phyloP scores from a whole-genome alignment of 176 grass and related monocot species.

The Tillandsia leiboldiana region DNA sequence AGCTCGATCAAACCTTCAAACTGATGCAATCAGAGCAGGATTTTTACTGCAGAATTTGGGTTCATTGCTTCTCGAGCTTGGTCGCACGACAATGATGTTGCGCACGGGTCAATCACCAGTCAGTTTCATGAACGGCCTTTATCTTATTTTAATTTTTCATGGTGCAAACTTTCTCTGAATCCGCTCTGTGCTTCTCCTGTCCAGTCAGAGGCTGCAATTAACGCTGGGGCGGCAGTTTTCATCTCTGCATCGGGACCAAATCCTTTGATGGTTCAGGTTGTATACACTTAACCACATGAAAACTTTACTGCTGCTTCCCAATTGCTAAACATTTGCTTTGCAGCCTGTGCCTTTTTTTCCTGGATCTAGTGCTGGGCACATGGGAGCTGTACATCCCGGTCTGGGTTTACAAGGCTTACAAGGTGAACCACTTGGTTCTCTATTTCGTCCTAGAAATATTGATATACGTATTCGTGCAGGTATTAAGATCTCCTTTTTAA shows the following conservation, averaged over 20 bases:
- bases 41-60: conserved; percentile 66
- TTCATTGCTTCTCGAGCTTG: conserved; percentile 92
- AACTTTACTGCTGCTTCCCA: conserved; percentile 9
- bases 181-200: conserved; percentile 27
- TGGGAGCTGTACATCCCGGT: conserved; percentile 55
- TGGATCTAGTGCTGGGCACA: conserved; percentile 52
- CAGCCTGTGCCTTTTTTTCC: conserved; percentile 93
- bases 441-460: conserved; percentile 57
- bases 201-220: conserved; percentile 73
- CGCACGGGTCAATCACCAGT: conserved; percentile 50
- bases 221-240: conserved; percentile 91
- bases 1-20: conserved; percentile 53
- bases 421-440: conserved; percentile 30
- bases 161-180: conserved; percentile 10
- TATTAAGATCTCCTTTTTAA: conserved; percentile 25
- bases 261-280: conserved; percentile 95
- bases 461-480: conserved; percentile 61
- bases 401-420: conserved; percentile 38
- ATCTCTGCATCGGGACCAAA: conserved; percentile 88
- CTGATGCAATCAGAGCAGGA: conserved; percentile 36
- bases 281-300: conserved; percentile 19
- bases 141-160: conserved; percentile 2
- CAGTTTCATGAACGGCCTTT: conserved; percentile 25
- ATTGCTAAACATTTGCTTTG: conserved; percentile 31
- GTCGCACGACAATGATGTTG: conserved; percentile 69